Conservation (phyloP, 78 protist genomes). For the Polysphondylium violaceum region DNA sequence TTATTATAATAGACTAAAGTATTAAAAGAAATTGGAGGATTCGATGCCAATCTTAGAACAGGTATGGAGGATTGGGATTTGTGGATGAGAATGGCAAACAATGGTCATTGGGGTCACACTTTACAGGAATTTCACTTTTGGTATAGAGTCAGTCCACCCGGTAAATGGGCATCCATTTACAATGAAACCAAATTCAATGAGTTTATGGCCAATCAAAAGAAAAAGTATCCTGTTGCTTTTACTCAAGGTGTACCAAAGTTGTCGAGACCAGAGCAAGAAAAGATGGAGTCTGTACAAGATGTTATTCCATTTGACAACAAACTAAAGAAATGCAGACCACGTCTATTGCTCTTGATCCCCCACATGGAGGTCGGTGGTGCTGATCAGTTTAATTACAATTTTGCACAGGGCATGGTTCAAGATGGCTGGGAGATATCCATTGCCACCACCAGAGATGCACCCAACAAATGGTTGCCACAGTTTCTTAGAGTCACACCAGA, state of each 20-base stretch:
- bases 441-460: conserved; percentile 21
- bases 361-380: conserved; percentile 79
- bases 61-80: conserved; percentile 82
- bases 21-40: conserved; percentile 56
- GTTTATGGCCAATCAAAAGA: conserved; percentile 29
- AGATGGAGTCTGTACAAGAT: conserved; percentile 51
- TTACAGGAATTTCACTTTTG: conserved; percentile 60
- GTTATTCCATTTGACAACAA: conserved; percentile 11
- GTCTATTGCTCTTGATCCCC: conserved; percentile 35
- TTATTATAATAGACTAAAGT: conserved; percentile 38
- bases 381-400: conserved; percentile 73
- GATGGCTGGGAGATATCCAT: conserved; percentile 77
- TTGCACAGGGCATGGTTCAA: conserved; percentile 62
- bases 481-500: conserved; percentile 55
- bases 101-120: conserved; percentile 75
- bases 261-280: conserved; percentile 25
- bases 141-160: conserved; percentile 73
- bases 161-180: conserved; percentile 58
- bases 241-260: conserved; percentile 63
- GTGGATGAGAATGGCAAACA: conserved; percentile 72
- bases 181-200: conserved; percentile 41
- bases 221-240: conserved; percentile 37
- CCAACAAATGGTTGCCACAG: conserved; percentile 67
- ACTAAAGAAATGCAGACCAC: conserved; percentile 56
- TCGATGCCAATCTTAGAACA: conserved; percentile 13